These are phyloP conservation scores for Colletotrichum agaves DNA, from an alignment of 2,329 filamentous ascomycete genomes.

Conservation along the genomic window DNA sequence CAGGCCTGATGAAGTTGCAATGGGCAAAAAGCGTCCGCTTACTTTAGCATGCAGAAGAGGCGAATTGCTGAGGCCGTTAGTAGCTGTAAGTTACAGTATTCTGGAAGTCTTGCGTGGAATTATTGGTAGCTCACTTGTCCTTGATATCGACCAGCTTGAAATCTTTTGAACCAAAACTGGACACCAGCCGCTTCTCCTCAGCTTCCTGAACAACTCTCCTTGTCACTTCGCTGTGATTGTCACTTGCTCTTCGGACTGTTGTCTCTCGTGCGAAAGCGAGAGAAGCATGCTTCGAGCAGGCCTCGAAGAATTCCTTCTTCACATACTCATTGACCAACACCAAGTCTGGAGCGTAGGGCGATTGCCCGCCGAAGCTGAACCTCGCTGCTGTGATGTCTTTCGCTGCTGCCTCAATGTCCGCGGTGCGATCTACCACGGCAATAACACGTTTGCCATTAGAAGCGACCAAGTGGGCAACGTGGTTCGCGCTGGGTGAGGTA, in stretches of 20 bases:
- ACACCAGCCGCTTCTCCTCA: conserved; percentile 40
- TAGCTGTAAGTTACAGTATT: neutral
- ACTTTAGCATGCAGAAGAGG: conserved; percentile 33
- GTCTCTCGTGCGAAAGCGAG: conserved; percentile 49
- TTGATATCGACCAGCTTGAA: conserved; percentile 34
- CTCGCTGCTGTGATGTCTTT: conserved; percentile 62
- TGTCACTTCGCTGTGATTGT: conserved; percentile 38
- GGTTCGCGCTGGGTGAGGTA: neutral
- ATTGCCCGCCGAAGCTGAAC: conserved; percentile 65
- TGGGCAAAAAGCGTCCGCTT: conserved; percentile 43
- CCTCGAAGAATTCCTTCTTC: conserved; percentile 63
- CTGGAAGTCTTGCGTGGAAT: conserved; percentile 40
- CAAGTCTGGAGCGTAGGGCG: conserved; percentile 70
- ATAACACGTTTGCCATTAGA: conserved; percentile 48
- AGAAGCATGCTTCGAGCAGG: conserved; percentile 29
- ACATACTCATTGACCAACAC: conserved; percentile 73
- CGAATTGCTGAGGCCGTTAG: conserved; percentile 4
- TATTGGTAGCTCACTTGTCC: conserved; percentile 37
- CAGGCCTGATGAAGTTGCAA: conserved; percentile 35
- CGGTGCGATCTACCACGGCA: conserved; percentile 70
- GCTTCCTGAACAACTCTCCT: conserved; percentile 41
- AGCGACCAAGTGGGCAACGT: conserved; percentile 37
- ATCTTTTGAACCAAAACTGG: conserved; percentile 32
- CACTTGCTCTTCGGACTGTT: conserved; percentile 34
- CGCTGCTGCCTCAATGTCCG: conserved; percentile 64